Percentiles rank a stretch among this genome's conserved stretches.
phyloP scores from a whole-genome alignment of 208 protist species.

The Crithidia bombi region DNA sequence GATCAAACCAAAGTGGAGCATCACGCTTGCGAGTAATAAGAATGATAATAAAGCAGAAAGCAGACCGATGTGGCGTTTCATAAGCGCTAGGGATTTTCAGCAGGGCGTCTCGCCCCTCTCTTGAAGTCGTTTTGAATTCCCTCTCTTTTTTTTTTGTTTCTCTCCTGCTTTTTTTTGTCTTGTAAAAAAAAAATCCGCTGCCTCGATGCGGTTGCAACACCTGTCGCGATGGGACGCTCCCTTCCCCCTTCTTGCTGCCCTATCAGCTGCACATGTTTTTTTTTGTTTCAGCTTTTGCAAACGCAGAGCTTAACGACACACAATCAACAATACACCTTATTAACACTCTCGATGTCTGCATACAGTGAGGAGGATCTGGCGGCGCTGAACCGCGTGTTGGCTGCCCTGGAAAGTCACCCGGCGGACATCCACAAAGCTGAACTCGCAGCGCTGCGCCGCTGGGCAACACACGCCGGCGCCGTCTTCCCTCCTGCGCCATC shows the following conservation, averaged over 20 bases:
- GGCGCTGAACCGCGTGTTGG: conserved; percentile 49
- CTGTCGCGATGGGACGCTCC: too few relatives aligned
- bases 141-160: background rate
- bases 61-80: too few relatives aligned
- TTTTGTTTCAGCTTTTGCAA: background rate
- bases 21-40: too few relatives aligned
- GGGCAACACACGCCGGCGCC: conserved; percentile 43
- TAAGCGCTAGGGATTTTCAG: too few relatives aligned
- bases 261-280: background rate
- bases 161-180: background rate
- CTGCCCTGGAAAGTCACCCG: conserved; percentile 35
- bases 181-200: too few relatives aligned
- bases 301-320: too few relatives aligned
- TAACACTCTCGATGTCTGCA: conserved; percentile 28
- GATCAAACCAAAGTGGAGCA: too few relatives aligned
- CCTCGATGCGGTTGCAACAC: too few relatives aligned
- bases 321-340: background rate
- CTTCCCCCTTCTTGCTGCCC: too few relatives aligned
- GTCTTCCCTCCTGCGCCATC: conserved; percentile 29
- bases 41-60: too few relatives aligned
- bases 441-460: conserved; percentile 41
- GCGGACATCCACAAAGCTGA: conserved; percentile 48
- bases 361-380: conserved; percentile 37
- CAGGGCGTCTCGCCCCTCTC: too few relatives aligned
- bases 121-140: too few relatives aligned